Percentiles rank a stretch among this genome's conserved stretches.
Evolutionary conservation across 305 asterid species (phyloP).

Genomic region (Solanum hybrid): DNA sequence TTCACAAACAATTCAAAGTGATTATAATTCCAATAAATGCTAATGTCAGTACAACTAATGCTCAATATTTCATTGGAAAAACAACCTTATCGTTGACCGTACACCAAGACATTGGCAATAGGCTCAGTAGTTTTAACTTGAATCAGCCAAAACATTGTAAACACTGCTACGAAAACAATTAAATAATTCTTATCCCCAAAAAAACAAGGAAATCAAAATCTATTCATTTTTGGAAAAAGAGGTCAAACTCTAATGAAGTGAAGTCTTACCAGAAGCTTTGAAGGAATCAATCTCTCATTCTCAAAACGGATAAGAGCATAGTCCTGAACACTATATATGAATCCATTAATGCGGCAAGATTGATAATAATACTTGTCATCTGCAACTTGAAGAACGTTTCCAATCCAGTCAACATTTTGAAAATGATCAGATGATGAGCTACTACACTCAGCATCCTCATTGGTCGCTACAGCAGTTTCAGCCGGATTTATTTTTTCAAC

Average conservation of each 20-base stretch:
- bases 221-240: background rate
- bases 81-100: background rate
- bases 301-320: slow-evolving; percentile 52
- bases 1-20: background rate
- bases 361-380: slow-evolving; percentile 57
- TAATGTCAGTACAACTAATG: background rate
- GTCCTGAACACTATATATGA: slow-evolving; percentile 47
- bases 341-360: slow-evolving; percentile 66
- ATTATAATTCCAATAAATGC: background rate
- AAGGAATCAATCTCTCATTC: slow-evolving; percentile 53
- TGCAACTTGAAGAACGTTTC: slow-evolving; percentile 43
- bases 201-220: background rate
- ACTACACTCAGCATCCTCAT: slow-evolving; percentile 25
- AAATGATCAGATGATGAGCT: slow-evolving; percentile 30
- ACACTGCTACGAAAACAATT: background rate
- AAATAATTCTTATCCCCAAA: background rate
- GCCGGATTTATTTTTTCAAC: slow-evolving; percentile 30
- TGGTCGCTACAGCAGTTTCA: slow-evolving; percentile 28
- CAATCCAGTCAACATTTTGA: slow-evolving; percentile 61
- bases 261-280: slow-evolving; percentile 66
- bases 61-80: background rate
- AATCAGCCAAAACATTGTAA: background rate
- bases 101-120: background rate
- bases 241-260: background rate
- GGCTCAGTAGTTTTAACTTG: background rate